Base-by-base conservation (phyloP, 495 filamentous ascomycete genomes). In the Penicillium angulare region DNA sequence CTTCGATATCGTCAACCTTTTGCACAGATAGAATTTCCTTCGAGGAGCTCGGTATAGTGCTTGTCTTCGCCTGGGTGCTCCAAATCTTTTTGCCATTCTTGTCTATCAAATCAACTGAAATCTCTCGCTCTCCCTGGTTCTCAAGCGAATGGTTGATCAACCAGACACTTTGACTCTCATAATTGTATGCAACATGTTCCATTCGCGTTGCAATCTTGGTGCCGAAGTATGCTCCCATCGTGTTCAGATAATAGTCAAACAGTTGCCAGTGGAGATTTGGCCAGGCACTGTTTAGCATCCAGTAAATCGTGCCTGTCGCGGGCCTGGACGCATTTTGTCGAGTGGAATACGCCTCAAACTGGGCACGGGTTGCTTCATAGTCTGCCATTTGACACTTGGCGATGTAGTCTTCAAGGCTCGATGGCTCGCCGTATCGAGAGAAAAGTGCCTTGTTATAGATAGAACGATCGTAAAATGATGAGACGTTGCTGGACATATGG, bases 261-360 rank as follows among this genome's bases (percentile, higher is more conserved):
- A 86, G 56, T 47, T 83, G 80, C 83, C 84, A 87, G 58, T 86
- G 83, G 31, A 86, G 66, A 35, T 72, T 79, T 8, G 84, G 83
- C 77, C 82, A 86, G 0, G 83, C 83, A 40, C 76, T 77, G 50
- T 83, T 86, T 52, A 85, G 53, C 84, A 86, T 87, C 84, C 84
- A 86, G 64, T 87, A 87, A 5, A 87, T 76, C 2, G 80, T 16
- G 0, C 84, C 83, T 0, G 82, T 86, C 0, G 84, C 80, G 3
- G 81, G 76, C 0, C 76, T 65, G 4, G 67, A 59, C 0, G 73
- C 75, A 49, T 63, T 80, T 67, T 80, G 82, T 0, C 72, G 65
- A 12, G 75, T 65, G 0, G 72, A 66, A 48, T 77, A 84, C 0
- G 67, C 81, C 55, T 87, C 84, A 55, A 80, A 84, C 56, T 85